Percentiles rank a stretch among this genome's conserved stretches.
Conservation (phyloP, 768 basidiomycete species). For the Xerocomellus amylosporus region DNA sequence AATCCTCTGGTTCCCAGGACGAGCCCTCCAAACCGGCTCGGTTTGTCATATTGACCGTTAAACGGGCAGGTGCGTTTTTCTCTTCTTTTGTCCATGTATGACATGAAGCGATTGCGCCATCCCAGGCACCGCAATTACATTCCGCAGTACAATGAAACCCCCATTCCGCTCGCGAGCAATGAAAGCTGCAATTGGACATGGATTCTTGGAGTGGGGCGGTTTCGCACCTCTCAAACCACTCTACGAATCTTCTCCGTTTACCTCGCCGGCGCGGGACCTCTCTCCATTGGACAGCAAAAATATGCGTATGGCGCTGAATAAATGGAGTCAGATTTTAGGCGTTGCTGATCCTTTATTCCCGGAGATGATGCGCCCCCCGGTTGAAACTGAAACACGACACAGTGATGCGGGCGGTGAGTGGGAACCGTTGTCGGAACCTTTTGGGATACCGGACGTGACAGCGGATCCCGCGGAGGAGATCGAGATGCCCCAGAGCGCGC, state of each 20-base stretch:
- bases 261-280: conserved; percentile 11
- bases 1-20: background rate
- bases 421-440: conserved; percentile 27
- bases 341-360: conserved; percentile 33
- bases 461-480: background rate
- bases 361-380: conserved; percentile 21
- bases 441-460: background rate
- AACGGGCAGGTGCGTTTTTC: conserved; percentile 26
- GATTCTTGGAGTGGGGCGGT: conserved; percentile 33
- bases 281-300: conserved; percentile 19
- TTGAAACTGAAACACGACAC: conserved; percentile 1
- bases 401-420: conserved; percentile 11
- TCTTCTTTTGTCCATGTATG: background rate
- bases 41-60: conserved; percentile 15
- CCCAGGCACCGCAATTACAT: conserved; percentile 20
- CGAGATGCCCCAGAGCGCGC: conserved; percentile 3
- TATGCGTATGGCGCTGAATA: conserved; percentile 34
- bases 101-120: background rate
- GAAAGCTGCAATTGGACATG: conserved; percentile 30
- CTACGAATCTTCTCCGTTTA: conserved; percentile 29
- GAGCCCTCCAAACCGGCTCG: conserved; percentile 5
- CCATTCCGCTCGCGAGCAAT: conserved; percentile 29
- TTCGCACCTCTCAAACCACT: conserved; percentile 31
- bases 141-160: conserved; percentile 22
- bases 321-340: conserved; percentile 34